Evolutionary conservation across 495 filamentous ascomycete genomes (phyloP).

Genomic region (Penicillium lividum): DNA sequence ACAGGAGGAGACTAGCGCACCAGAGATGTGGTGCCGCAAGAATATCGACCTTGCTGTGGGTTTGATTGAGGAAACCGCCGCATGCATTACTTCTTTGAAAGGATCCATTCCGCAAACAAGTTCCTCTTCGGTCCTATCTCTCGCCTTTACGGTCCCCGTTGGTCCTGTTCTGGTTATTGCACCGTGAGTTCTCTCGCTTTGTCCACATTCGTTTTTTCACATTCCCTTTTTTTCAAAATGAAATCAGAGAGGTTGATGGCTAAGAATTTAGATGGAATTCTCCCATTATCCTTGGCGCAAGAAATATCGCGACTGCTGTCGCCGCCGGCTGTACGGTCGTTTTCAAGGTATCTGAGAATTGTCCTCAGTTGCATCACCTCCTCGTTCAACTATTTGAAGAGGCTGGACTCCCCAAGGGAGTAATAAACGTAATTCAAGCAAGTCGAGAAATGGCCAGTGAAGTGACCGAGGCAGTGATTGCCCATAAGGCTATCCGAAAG

Average conservation of each 20-base stretch:
- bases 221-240: no score
- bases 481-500: constrained; percentile 56
- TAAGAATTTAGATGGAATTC: constrained; percentile 55
- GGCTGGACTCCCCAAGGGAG: constrained; percentile 35
- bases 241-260: no score
- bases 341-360: constrained; percentile 67
- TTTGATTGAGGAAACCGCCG: neutral
- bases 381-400: constrained; percentile 23
- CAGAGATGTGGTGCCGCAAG: neutral
- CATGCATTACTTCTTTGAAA: neutral
- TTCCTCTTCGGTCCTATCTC: neutral
- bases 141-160: constrained; percentile 75
- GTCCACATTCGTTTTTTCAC: no score
- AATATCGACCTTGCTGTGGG: neutral
- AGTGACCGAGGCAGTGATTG: constrained; percentile 59
- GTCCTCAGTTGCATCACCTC: constrained; percentile 63
- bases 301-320: constrained; percentile 66
- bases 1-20: neutral
- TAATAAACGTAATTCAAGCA: constrained; percentile 60
- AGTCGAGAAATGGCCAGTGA: constrained; percentile 50
- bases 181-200: neutral
- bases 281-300: constrained; percentile 56
- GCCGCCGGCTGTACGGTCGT: constrained; percentile 71
- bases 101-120: neutral
- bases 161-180: constrained; percentile 73